Percentiles rank a stretch among this genome's conserved stretches.
These are phyloP conservation scores for Martensiomyces pterosporus DNA, from an alignment of 192 early-diverging fungal species.

Conservation along the genomic window DNA sequence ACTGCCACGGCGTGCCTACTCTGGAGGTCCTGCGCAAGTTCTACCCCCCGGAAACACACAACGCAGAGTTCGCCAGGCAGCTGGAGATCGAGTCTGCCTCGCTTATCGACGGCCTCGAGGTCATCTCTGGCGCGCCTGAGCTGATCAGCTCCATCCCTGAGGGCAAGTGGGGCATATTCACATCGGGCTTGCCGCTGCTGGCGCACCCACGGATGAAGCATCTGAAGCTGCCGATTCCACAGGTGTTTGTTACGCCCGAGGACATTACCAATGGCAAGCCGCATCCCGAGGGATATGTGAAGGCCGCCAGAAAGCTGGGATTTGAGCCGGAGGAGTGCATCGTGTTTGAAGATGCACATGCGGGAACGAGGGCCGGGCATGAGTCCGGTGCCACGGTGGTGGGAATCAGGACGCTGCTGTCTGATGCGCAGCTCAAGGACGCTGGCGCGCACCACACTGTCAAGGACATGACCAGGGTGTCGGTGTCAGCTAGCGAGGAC, in stretches of 20 bases:
- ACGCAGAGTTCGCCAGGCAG: constrained; percentile 10
- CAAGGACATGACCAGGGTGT: neutral
- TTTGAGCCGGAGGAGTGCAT: constrained; percentile 9
- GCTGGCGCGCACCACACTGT: constrained; percentile 28
- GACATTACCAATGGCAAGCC: constrained; percentile 29
- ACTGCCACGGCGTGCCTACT: constrained; percentile 36
- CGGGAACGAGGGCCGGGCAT: constrained; percentile 11
- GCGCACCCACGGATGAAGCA: constrained; percentile 24
- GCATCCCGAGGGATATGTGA: constrained; percentile 25
- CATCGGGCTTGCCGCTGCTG: constrained; percentile 26
- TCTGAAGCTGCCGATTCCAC: constrained; percentile 12
- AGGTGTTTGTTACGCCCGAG: constrained; percentile 21
- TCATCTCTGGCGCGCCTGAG: constrained; percentile 14
- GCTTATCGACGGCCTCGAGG: constrained; percentile 7
- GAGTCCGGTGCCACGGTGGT: constrained; percentile 15
- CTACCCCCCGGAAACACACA: constrained; percentile 18
- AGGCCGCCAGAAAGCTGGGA: constrained; percentile 15
- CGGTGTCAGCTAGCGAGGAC: neutral
- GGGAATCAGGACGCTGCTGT: constrained; percentile 16
- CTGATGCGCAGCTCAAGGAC: constrained; percentile 10
- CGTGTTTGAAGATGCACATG: constrained; percentile 39
- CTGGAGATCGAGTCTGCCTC: constrained; percentile 15
- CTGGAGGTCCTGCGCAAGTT: constrained; percentile 23
- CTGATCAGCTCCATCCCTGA: constrained; percentile 4
- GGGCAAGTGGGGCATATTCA: constrained; percentile 25